Evolutionary conservation across 2,329 filamentous ascomycete genomes (phyloP), one percentile per base, ranked within the genome.

Genomic region (Plectosphaerella plurivora): DNA sequence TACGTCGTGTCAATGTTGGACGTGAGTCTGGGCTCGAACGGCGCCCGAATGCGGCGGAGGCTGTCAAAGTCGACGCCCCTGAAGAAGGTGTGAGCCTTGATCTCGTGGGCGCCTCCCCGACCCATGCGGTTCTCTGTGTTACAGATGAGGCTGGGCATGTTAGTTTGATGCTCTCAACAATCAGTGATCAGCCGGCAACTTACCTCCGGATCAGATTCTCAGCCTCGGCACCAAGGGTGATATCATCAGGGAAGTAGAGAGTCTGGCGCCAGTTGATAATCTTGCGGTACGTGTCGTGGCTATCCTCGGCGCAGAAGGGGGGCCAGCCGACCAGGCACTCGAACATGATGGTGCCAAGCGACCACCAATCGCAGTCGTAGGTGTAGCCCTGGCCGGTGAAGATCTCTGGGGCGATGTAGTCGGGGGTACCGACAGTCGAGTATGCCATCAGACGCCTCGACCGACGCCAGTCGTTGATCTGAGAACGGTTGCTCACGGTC

Each of bases 311-410:
- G 69, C 94, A 99, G 82, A 99, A 99, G 28, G 94, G 94, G 51
- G 94, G 94, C 94, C 94, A 99, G 63, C 94, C 94, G 56, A 99
- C 91, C 60, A 99, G 79, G 71, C 94, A 99, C 73, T 99, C 94
- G 64, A 97, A 99, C 94, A 99, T 97, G 73, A 99, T 99, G 45
- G 94, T 97, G 50, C 94, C 94, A 48, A 99, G 82, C 20, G 90
- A 96, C 94, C 94, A 99, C 94, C 94, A 99, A 77, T 99, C 94
- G 69, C 94, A 99, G 67, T 95, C 88, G 65, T 93, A 96, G 53
- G 91, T 90, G 75, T 99, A 99, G 47, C 94, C 94, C 64, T 96
- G 89, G 16, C 93, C 92, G 46, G 90, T 95, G 71, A 99, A 97
- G 63, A 99, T 97, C 69, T 99, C 94, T 3, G 94, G 94, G 1